phyloP scores from a whole-genome alignment of 2,329 filamentous ascomycete genomes.

The Westerdykella aurantiaca region DNA sequence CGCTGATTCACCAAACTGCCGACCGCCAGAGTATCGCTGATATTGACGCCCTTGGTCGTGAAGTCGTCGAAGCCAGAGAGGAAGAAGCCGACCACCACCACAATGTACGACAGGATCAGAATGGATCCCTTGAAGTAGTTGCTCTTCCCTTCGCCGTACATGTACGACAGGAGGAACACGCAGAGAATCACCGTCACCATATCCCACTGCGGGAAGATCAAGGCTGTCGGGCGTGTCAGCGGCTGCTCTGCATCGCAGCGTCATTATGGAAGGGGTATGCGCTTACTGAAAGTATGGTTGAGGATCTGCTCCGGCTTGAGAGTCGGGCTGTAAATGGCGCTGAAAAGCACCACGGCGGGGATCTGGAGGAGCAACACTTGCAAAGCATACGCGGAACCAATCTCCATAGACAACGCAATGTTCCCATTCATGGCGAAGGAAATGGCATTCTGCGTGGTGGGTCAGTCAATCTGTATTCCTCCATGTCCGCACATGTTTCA shows the following conservation, averaged over 20 bases:
- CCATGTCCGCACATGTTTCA: background rate
- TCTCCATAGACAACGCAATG: constrained; percentile 97
- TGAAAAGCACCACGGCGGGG: constrained; percentile 86
- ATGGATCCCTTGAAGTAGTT: constrained; percentile 99
- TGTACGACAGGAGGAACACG: constrained; percentile 92
- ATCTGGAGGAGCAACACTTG: constrained; percentile 95
- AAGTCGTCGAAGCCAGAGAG: constrained; percentile 63
- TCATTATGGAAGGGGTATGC: constrained; percentile 2
- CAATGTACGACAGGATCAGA: constrained; percentile 83
- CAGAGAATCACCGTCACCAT: constrained; percentile 96
- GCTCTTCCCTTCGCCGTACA: constrained; percentile 98
- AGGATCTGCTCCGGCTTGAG: constrained; percentile 51
- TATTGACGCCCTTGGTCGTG: constrained; percentile 36
- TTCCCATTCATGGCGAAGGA: constrained; percentile 99
- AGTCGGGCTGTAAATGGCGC: constrained; percentile 62
- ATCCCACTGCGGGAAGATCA: constrained; percentile 98
- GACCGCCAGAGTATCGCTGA: constrained; percentile 32
- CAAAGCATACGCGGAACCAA: constrained; percentile 91
- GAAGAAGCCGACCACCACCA: constrained; percentile 88
- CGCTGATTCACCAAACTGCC: constrained; percentile 24
- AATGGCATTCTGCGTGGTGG: constrained; percentile 70
- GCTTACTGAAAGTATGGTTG: constrained; percentile 62
- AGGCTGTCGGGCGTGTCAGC: constrained; percentile 42
- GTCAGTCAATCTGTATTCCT: constrained; percentile 1
- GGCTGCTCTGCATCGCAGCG: background rate